Evolutionary conservation across 1,284 basidiomycete genomes (phyloP).

Genomic region (Microbotryum saponariae): DNA sequence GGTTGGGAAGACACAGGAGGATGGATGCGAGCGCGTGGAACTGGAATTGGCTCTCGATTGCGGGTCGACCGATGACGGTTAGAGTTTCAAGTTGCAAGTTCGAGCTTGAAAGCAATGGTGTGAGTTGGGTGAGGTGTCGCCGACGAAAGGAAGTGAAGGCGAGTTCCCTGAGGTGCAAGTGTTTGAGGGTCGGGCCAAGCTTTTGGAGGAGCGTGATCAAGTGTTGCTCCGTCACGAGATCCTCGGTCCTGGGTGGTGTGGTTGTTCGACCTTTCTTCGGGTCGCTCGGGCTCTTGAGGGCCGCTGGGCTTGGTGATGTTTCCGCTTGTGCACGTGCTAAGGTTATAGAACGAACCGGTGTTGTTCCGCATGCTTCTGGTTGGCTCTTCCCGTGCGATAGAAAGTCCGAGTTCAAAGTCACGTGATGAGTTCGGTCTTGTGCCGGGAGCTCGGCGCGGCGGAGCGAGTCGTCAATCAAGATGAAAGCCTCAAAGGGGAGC

Average conservation of each 20-base stretch:
- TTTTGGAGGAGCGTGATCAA: neutral
- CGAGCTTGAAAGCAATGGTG: neutral
- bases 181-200: neutral
- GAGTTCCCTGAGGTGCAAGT: neutral
- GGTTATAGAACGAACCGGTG: neutral
- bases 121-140: constrained; percentile 7
- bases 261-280: neutral
- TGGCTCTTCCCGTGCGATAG: neutral
- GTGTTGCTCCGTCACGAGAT: neutral
- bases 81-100: constrained; percentile 7
- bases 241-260: neutral
- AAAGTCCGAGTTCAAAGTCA: neutral
- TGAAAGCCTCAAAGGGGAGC: neutral
- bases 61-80: constrained; percentile 3
- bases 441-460: neutral
- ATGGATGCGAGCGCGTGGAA: constrained; percentile 15
- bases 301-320: neutral
- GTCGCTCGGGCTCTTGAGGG: neutral
- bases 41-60: constrained; percentile 7
- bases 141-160: constrained; percentile 9
- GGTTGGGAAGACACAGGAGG: constrained; percentile 3
- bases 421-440: neutral
- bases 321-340: neutral
- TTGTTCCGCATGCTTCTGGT: neutral
- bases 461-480: neutral